Percentiles rank a stretch among this genome's conserved stretches.
Conservation (phyloP, 2,329 filamentous ascomycete species). For the Pseudovirgaria hyperparasitica region DNA sequence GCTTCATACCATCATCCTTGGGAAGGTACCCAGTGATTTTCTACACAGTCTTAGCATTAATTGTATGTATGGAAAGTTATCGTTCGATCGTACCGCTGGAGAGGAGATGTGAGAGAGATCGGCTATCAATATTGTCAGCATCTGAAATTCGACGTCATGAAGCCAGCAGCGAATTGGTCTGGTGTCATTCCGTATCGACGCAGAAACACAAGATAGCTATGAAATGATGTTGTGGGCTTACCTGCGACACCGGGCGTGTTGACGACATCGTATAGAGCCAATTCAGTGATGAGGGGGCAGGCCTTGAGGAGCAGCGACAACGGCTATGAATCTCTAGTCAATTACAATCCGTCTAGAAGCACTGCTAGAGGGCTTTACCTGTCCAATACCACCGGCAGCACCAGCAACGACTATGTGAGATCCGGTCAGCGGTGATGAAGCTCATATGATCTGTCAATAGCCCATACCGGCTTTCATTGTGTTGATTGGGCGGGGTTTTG, state of each 20-base stretch:
- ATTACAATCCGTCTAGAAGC: neutral
- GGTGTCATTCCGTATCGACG: no score
- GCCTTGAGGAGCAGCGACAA: slow-evolving; percentile 94
- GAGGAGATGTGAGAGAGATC: slow-evolving; percentile 97
- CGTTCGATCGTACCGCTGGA: slow-evolving; percentile 48
- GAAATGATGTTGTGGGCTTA: no score
- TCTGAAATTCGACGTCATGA: no score
- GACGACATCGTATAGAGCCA: slow-evolving; percentile 97
- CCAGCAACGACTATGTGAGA: slow-evolving; percentile 62
- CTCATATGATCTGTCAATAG: neutral
- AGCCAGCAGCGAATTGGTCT: no score
- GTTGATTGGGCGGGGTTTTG: slow-evolving; percentile 8
- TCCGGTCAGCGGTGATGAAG: slow-evolving; percentile 3
- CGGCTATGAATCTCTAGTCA: slow-evolving; percentile 45
- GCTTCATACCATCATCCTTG: slow-evolving; percentile 68
- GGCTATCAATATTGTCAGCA: no score
- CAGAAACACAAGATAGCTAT: no score
- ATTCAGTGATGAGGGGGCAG: slow-evolving; percentile 75
- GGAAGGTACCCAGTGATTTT: slow-evolving; percentile 83
- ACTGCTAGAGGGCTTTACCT: slow-evolving; percentile 43
- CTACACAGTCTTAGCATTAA: slow-evolving; percentile 24
- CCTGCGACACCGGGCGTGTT: slow-evolving; percentile 94
- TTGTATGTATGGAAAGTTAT: slow-evolving; percentile 2
- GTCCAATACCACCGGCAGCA: slow-evolving; percentile 95
- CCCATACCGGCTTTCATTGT: slow-evolving; percentile 26